Conservation (phyloP, 257 asterid species). For the Petunia axillaris region DNA sequence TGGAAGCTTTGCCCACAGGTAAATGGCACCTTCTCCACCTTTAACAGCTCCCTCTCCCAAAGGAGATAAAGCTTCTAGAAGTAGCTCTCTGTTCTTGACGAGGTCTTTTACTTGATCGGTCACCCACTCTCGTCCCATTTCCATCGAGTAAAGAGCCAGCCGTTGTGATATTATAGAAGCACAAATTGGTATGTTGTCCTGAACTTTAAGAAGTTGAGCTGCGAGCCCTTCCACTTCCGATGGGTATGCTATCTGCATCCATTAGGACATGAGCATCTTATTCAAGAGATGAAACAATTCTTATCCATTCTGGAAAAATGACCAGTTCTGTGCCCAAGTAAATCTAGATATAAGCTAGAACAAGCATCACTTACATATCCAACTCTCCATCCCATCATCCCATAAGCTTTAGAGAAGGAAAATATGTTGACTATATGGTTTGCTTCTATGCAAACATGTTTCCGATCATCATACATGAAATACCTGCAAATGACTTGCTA, state of each 20-base stretch:
- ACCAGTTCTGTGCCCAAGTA: background rate
- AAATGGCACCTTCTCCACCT: conserved; percentile 98
- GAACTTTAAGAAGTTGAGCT: conserved; percentile 85
- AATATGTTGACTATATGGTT: conserved; percentile 83
- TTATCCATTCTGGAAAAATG: background rate
- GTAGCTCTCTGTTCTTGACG: conserved; percentile 63
- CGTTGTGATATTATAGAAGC: conserved; percentile 82
- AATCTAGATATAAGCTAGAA: background rate
- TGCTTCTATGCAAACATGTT: conserved; percentile 77
- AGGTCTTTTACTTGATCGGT: conserved; percentile 67
- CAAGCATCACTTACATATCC: conserved; percentile 77
- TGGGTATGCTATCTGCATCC: conserved; percentile 86
- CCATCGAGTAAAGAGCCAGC: conserved; percentile 78
- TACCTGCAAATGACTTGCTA: conserved; percentile 58
- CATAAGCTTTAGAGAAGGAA: conserved; percentile 97
- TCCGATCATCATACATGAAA: conserved; percentile 94
- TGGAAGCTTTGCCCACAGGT: conserved; percentile 95
- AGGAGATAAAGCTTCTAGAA: conserved; percentile 74
- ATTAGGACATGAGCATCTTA: background rate
- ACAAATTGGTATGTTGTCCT: conserved; percentile 97
- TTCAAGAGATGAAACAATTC: background rate
- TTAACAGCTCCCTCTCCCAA: conserved; percentile 73
- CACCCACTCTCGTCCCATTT: conserved; percentile 92
- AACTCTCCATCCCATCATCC: conserved; percentile 99
- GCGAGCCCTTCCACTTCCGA: conserved; percentile 74